Conservation (phyloP, 805 yeast species). For the Kodamaea nitidulidarum region DNA sequence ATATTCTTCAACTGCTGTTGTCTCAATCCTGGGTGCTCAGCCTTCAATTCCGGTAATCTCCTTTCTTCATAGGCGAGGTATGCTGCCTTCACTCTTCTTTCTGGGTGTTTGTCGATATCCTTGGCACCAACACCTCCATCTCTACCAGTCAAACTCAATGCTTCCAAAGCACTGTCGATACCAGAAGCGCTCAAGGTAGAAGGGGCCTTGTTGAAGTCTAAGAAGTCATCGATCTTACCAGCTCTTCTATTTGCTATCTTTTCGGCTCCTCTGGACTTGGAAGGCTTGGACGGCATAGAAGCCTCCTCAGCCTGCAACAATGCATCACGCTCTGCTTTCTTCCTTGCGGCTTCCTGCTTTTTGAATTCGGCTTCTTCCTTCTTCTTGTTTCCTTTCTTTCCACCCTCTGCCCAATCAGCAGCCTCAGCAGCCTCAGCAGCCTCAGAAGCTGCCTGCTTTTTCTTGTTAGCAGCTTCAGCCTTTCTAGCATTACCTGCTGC, state of each 20-base stretch:
- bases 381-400: conserved; percentile 67
- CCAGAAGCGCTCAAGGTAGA: conserved; percentile 66
- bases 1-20: conserved; percentile 74
- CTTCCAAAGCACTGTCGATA: conserved; percentile 74
- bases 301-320: conserved; percentile 62
- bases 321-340: conserved; percentile 80
- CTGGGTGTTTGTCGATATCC: conserved; percentile 82
- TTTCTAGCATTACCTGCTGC: conserved; percentile 64
- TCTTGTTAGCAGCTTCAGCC: conserved; percentile 60
- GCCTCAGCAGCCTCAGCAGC: conserved; percentile 52
- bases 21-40: conserved; percentile 77
- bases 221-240: conserved; percentile 65
- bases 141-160: conserved; percentile 60
- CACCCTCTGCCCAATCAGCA: conserved; percentile 65
- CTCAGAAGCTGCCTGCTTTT: conserved; percentile 48
- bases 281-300: conserved; percentile 55
- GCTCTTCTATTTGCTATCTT: conserved; percentile 59
- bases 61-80: conserved; percentile 64
- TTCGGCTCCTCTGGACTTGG: conserved; percentile 62
- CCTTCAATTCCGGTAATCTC: conserved; percentile 66
- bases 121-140: conserved; percentile 54
- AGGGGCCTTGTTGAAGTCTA: conserved; percentile 46
- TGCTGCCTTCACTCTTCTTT: conserved; percentile 83
- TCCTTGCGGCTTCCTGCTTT: conserved; percentile 69
- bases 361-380: conserved; percentile 65